phyloP scores from a whole-genome alignment of 768 basidiomycete species.

The Podaxis mareebaensis region DNA sequence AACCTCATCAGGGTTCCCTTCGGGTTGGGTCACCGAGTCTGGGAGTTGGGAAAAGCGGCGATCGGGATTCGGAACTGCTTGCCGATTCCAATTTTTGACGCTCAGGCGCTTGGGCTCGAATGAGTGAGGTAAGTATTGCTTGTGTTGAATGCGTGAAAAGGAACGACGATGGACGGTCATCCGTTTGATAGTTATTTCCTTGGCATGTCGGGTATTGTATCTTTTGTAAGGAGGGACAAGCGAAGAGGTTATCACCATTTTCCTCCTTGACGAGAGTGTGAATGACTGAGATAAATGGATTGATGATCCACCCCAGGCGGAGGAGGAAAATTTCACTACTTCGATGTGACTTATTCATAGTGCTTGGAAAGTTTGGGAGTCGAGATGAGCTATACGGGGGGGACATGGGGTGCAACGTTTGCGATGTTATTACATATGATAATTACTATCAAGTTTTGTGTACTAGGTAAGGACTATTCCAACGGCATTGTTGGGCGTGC shows the following conservation, averaged over 20 bases:
- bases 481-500: not conserved
- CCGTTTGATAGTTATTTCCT: not conserved
- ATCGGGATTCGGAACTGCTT: not conserved
- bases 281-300: not conserved
- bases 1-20: not conserved
- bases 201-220: not conserved
- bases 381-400: not conserved
- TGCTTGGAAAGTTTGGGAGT: not conserved
- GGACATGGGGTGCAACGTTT: not conserved
- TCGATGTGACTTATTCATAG: not conserved
- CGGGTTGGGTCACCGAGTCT: too few relatives aligned
- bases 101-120: not conserved
- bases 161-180: not conserved
- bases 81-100: not conserved
- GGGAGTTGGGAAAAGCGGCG: not conserved
- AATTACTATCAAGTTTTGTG: not conserved
- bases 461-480: not conserved
- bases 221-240: not conserved
- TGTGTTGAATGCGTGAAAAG: not conserved
- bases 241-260: not conserved
- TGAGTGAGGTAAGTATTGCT: not conserved
- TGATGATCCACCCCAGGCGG: conserved; percentile 8
- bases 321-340: conserved; percentile 2
- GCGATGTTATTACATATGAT: not conserved
- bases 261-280: not conserved